Evolutionary conservation across 192 early-diverging fungal genomes (phyloP), one percentile per base, ranked within the genome.

Genomic region (Backusella liffmaniae): DNA sequence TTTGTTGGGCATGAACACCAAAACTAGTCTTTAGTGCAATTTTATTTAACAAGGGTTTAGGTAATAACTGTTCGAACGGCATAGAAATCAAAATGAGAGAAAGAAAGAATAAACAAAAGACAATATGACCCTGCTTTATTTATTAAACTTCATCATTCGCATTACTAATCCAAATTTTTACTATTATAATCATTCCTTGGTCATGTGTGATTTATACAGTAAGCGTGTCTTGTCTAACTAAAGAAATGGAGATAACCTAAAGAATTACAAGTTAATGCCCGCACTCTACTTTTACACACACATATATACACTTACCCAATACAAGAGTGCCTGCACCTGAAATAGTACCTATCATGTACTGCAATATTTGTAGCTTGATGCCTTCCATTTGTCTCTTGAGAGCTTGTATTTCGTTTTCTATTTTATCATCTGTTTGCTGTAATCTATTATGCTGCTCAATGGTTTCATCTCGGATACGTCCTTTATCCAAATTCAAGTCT

Each of bases 401-500:
- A 1, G 84, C 87, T 15, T 91, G 86, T 67, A 98, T 94, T 82
- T 98, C 96, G 42, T 89, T 86, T 73, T 96, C 96, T 68, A 98
- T 96, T 73, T 90, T 90, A 21, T 93, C 84, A 66, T 95, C 94
- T 0, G 95, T 92, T 71, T 96, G 92, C 62, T 92, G 88, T 30
- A 98, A 89, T 72, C 91, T 90, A 23, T 95, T 83, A 77, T 96
- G 93, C 68, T 95, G 93, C 59, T 88, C 86, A 32, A 88, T 89
- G 41, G 94, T 89, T 79, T 96, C 92, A 74, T 97, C 95, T 3
- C 94, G 89, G 18, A 96, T 94, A 56, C 94, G 81, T 15, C 93
- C 92, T 81, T 97, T 98, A 73, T 98, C 96, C 77, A 96, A 74
- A 72, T 91, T 92, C 78, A 98, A 85, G 75, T 98, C 96, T 76